Conservation (phyloP, 495 filamentous ascomycete genomes). For the Apodospora peruviana region DNA sequence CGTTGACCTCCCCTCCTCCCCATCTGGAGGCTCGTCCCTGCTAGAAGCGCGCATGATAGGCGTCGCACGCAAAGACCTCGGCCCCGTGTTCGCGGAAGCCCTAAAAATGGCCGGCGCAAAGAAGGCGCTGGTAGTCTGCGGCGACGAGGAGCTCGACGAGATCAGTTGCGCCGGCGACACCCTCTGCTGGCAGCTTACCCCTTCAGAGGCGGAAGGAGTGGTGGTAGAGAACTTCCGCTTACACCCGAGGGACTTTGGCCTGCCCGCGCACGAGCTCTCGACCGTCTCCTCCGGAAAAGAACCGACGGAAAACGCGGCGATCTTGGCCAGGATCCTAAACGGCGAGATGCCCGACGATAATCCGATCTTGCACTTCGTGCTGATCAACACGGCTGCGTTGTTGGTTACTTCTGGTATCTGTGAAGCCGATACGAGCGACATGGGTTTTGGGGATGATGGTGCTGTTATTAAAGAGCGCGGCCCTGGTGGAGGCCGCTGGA, state of each 20-base stretch:
- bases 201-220: conserved; percentile 45
- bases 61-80: conserved; percentile 79
- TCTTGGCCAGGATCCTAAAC: conserved; percentile 69
- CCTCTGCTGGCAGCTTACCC: conserved; percentile 73
- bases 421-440: conserved; percentile 68
- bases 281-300: conserved; percentile 79
- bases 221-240: conserved; percentile 69
- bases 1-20: conserved; percentile 47
- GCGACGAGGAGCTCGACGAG: conserved; percentile 92
- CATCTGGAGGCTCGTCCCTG: conserved; percentile 7
- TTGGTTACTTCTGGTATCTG: conserved; percentile 81
- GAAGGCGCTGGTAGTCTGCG: conserved; percentile 89
- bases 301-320: conserved; percentile 79
- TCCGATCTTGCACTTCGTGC: conserved; percentile 86
- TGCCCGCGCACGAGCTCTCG: conserved; percentile 65
- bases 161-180: conserved; percentile 82
- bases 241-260: conserved; percentile 76
- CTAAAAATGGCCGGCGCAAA: conserved; percentile 66
- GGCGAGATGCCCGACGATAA: conserved; percentile 67
- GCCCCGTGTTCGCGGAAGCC: conserved; percentile 81
- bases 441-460: conserved; percentile 58
- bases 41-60: conserved; percentile 89
- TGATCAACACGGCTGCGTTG: conserved; percentile 87
- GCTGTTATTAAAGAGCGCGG: conserved; percentile 75
- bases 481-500: conserved; percentile 84